Evolutionary conservation across 805 yeast species (phyloP).

Genomic region (Sugiyamaella lignohabitans): DNA sequence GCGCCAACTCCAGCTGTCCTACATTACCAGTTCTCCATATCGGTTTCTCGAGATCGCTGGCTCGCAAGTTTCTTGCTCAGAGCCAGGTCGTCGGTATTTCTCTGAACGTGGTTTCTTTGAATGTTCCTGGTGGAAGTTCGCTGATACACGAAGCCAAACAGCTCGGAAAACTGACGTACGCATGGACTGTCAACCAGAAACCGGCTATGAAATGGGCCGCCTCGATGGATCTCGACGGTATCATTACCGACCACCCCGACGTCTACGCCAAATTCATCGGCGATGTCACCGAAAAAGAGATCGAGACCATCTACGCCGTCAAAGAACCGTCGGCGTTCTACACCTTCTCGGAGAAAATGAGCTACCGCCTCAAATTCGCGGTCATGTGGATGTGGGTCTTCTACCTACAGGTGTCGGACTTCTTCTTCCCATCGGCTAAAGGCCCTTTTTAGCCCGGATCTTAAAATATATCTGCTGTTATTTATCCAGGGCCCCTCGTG

Average conservation of each 20-base stretch:
- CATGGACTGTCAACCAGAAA: slow-evolving; percentile 48
- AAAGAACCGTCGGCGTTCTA: slow-evolving; percentile 7
- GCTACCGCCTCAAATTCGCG: neutral
- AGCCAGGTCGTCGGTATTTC: slow-evolving; percentile 56
- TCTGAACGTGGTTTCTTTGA: slow-evolving; percentile 36
- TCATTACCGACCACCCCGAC: slow-evolving; percentile 36
- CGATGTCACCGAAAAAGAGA: slow-evolving; percentile 11
- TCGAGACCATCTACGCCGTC: slow-evolving; percentile 12
- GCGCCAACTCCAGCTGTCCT: slow-evolving; percentile 36
- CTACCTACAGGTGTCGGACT: neutral
- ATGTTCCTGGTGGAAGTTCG: slow-evolving; percentile 37
- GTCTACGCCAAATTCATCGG: slow-evolving; percentile 10
- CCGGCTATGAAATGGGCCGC: slow-evolving; percentile 35
- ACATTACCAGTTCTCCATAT: slow-evolving; percentile 31
- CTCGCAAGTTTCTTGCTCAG: slow-evolving; percentile 35
- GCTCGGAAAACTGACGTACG: slow-evolving; percentile 35
- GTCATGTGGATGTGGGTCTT: neutral
- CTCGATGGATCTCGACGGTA: slow-evolving; percentile 33
- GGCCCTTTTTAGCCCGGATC: neutral
- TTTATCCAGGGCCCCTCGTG: no score
- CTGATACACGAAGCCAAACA: slow-evolving; percentile 31
- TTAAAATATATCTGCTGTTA: no score
- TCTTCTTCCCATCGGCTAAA: neutral
- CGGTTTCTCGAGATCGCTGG: slow-evolving; percentile 35
- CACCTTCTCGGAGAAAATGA: slow-evolving; percentile 8